Base-by-base conservation (phyloP, 352 stramenopile genomes). In the Phytopythium vexans region DNA sequence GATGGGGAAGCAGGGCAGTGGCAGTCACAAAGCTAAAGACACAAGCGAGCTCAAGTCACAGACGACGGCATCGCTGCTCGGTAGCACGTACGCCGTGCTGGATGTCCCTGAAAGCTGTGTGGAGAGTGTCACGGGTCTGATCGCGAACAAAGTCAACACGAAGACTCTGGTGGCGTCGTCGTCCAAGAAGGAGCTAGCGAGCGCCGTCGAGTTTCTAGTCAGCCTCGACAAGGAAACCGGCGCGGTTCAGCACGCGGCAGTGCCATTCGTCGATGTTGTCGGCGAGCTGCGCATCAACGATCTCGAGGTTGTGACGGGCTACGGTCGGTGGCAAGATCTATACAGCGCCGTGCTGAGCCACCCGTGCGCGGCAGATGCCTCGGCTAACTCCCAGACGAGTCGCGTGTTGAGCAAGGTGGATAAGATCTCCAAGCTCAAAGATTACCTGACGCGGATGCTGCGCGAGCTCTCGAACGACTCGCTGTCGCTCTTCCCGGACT, bases 401-500 rank as follows among this genome's bases (percentile, higher is more conserved):
- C 81, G 77, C 42, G 77, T 89, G 42, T 72, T 88, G 57, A 42
- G 56, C 10, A 86, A 89, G 60, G 73, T 94, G 21, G 77, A 90
- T 40, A 88, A 83, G 42, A 79, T 86, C 39, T 86, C 74, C 48
- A 91, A 89, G 54, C 63, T 94, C 32, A 59, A 82, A 43, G 68
- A 85, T 5, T 92, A 91, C 54, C 51, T 92, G 34, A 42, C 67
- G 12, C 72, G 74, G 2, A 66, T 92, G 58, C 75, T 68, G 3
- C 72, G 63, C 3, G 78, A 87, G 60, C 50, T 92, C 5, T 92
- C 82, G 31, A 95, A 94, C 58, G 90, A 97, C 50, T 92, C 81
- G 21, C 72, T 99, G 8, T 88, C 89, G 44, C 78, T 99, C 12
- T 99, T 99, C 60, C 96, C 96, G 3, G 96, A 99, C 62, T 99